phyloP scores from a whole-genome alignment of 202 grass and related monocot genomes.

The Elaeis oleifera region DNA sequence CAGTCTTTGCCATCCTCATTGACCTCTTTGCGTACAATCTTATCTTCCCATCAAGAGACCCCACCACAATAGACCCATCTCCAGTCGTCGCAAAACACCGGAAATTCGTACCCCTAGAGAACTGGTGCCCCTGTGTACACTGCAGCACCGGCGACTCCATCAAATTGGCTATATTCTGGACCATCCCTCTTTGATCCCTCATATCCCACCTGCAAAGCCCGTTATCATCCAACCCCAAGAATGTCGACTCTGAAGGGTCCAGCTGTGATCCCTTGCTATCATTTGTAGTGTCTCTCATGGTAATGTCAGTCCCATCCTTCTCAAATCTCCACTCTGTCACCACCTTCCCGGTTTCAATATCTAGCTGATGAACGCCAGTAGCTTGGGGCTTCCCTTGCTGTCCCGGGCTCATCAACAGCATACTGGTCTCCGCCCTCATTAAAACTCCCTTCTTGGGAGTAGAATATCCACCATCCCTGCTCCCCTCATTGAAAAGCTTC shows the following conservation, averaged over 20 bases:
- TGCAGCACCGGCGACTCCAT: constrained; percentile 50
- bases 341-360: constrained; percentile 80
- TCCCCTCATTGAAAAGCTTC: constrained; percentile 31
- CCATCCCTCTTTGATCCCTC: constrained; percentile 54
- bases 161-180: constrained; percentile 60
- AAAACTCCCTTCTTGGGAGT: constrained; percentile 64
- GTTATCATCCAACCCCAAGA: constrained; percentile 79
- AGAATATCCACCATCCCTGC: constrained; percentile 9
- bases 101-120: constrained; percentile 83
- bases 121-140: constrained; percentile 82
- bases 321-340: constrained; percentile 75
- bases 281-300: constrained; percentile 70
- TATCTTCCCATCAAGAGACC: constrained; percentile 81
- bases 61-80: constrained; percentile 73
- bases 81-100: constrained; percentile 76
- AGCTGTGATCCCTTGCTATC: constrained; percentile 75
- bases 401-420: constrained; percentile 79
- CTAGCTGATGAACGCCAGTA: constrained; percentile 54
- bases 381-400: constrained; percentile 26
- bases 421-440: constrained; percentile 70
- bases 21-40: constrained; percentile 68
- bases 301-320: constrained; percentile 73
- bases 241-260: constrained; percentile 66
- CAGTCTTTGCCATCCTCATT: too few relatives aligned
- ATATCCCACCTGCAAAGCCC: constrained; percentile 90